Base-by-base conservation (phyloP, 805 yeast species). In the Candida dajiaensis region DNA sequence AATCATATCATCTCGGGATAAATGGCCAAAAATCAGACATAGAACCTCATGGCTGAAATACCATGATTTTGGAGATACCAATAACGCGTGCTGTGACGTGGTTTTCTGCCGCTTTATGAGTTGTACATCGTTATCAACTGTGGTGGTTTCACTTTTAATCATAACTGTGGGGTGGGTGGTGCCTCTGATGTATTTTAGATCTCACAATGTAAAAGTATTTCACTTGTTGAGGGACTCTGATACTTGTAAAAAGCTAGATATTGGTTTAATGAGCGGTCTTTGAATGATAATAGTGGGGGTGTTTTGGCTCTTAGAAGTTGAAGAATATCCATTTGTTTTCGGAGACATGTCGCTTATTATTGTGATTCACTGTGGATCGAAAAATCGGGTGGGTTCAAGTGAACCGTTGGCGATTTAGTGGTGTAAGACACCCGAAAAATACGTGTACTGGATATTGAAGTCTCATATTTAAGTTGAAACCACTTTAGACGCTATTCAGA, bases 21-120 rank as follows among this genome's bases (percentile, higher is more conserved):
- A 36, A 23, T 54, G 53, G 15, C 46, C 43, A 38, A 57, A 56
- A 3, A 57, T 47, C 19, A 41, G 38, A 10, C 50, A 39, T 1
- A 56, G 45, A 5, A 57, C 43, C 42, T 57, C 62, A 37, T 57
- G 59, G 2, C 59, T 46, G 33, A 57, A 49, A 13, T n/a, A 21
- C 51, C 47, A 46, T 6, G 20, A 16, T 12, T 33, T n/a, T 16
- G 15, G 36, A 2, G 20, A 33, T 16, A 33, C 36, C 4, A 9
- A 16, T 2, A 33, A 18, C 36, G 20, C 36, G 18, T 33, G 12
- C 20, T 33, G 20, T 6, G 19, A 16, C 20, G 20, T 16, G 20
- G 16, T 16, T 11, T 33, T 33, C 10, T 12, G 36, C 36, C 36
- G 36, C 8, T 33, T 33, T 33, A n/a, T 16, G 35, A 16, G 18